These are phyloP conservation scores for Tulasnella sp. DNA, from an alignment of 768 basidiomycete species.

Conservation along the genomic window DNA sequence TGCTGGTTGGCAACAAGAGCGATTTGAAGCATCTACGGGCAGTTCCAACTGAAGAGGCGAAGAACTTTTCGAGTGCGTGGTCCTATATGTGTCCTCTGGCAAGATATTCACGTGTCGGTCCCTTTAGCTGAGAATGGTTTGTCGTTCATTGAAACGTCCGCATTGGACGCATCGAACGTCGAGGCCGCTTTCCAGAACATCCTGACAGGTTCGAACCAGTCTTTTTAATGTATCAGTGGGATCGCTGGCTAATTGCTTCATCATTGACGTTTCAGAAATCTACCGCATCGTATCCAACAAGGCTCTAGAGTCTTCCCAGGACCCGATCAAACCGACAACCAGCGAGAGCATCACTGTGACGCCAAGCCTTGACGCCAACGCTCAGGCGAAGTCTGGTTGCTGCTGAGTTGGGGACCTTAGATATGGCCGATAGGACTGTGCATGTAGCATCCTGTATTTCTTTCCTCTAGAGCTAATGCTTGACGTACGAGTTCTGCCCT, in stretches of 20 bases:
- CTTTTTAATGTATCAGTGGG: background rate
- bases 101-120: background rate
- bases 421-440: too few relatives aligned
- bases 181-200: slow-evolving; percentile 96
- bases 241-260: background rate
- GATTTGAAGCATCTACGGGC: slow-evolving; percentile 97
- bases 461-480: too few relatives aligned
- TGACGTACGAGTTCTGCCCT: background rate
- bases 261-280: slow-evolving; percentile 51
- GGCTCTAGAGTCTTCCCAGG: slow-evolving; percentile 71
- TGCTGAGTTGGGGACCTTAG: slow-evolving; percentile 25
- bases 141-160: slow-evolving; percentile 97
- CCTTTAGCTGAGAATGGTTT: slow-evolving; percentile 72
- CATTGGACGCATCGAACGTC: slow-evolving; percentile 98
- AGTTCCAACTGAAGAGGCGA: slow-evolving; percentile 96
- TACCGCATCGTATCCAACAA: slow-evolving; percentile 97
- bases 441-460: too few relatives aligned
- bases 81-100: background rate
- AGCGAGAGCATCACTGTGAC: slow-evolving; percentile 81
- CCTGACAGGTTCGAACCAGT: slow-evolving; percentile 50
- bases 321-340: slow-evolving; percentile 55
- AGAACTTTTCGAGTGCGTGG: slow-evolving; percentile 68
- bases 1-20: slow-evolving; percentile 97
- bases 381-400: slow-evolving; percentile 29
- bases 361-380: slow-evolving; percentile 41